Conservation (phyloP, 305 asterid species). For the Plantago coronopus region DNA sequence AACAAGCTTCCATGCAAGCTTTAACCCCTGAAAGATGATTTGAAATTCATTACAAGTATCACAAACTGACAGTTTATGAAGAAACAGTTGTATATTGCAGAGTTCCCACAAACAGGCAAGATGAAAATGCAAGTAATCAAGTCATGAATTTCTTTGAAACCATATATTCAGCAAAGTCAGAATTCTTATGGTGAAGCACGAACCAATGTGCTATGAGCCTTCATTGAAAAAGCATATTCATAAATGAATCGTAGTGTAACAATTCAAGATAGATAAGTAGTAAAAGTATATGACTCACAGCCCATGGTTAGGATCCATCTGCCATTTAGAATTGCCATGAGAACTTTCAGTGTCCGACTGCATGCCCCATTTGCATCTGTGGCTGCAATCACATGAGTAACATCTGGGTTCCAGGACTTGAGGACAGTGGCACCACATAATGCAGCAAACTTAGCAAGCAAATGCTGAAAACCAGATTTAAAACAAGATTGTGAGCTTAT, state of each 20-base stretch:
- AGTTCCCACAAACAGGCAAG: not conserved
- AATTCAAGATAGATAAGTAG: conserved; percentile 14
- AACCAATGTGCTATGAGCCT: not conserved
- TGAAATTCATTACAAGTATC: conserved; percentile 1
- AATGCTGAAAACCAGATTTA: conserved; percentile 38
- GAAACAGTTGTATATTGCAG: not conserved
- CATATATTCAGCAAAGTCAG: not conserved
- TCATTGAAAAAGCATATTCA: not conserved
- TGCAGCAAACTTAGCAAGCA: conserved; percentile 50
- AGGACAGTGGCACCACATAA: conserved; percentile 59
- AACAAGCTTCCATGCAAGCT: conserved; percentile 58
- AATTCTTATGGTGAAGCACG: not conserved
- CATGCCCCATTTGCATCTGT: conserved; percentile 78
- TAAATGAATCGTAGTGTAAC: conserved; percentile 6
- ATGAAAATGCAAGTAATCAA: conserved; percentile 1
- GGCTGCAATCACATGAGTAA: conserved; percentile 82
- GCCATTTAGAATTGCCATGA: conserved; percentile 84
- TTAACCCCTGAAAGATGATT: conserved; percentile 59
- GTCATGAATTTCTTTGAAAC: not conserved
- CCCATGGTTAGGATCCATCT: conserved; percentile 76
- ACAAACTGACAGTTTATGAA: not conserved
- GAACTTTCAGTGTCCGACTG: conserved; percentile 77
- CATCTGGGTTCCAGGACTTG: conserved; percentile 69
- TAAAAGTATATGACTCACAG: conserved; percentile 46
- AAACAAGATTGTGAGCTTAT: conserved; percentile 24